Percentiles rank a stretch among this genome's conserved stretches.
Conservation (phyloP, 345 rosid genomes). For the Eucalyptus virginea region DNA sequence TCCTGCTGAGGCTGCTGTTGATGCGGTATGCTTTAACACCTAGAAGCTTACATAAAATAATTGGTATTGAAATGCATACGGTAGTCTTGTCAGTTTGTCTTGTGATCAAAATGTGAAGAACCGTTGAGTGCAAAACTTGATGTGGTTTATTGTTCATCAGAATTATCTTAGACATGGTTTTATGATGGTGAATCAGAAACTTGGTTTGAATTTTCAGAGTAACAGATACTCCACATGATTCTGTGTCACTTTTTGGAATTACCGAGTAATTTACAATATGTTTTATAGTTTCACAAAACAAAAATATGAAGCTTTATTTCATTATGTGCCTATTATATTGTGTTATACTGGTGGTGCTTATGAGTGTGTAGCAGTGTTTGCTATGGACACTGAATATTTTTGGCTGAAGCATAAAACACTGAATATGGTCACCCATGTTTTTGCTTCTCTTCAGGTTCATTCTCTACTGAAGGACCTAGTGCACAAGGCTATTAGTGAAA, state of each 20-base stretch:
- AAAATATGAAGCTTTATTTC: neutral
- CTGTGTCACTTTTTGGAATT: neutral
- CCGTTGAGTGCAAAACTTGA: neutral
- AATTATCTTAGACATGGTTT: neutral
- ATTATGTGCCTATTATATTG: neutral
- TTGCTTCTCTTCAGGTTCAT: constrained; percentile 56
- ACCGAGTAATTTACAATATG: neutral
- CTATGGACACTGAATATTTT: neutral
- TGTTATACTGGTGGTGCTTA: neutral
- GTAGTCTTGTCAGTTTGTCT: neutral
- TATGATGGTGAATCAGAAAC: neutral
- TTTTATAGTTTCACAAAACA: neutral
- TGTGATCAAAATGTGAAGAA: neutral
- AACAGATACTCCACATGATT: neutral
- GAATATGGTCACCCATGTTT: neutral
- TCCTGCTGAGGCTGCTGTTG: constrained; percentile 99
- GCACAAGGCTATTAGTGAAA: constrained; percentile 89
- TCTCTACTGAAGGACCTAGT: constrained; percentile 84
- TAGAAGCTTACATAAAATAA: neutral
- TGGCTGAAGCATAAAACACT: neutral
- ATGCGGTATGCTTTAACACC: constrained; percentile 53
- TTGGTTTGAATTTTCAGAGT: neutral
- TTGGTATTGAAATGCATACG: neutral
- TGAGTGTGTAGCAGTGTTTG: neutral
- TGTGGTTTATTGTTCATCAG: neutral